Evolutionary conservation across 2,329 filamentous ascomycete species (phyloP).

Genomic region (Diplocarpon rosae): DNA sequence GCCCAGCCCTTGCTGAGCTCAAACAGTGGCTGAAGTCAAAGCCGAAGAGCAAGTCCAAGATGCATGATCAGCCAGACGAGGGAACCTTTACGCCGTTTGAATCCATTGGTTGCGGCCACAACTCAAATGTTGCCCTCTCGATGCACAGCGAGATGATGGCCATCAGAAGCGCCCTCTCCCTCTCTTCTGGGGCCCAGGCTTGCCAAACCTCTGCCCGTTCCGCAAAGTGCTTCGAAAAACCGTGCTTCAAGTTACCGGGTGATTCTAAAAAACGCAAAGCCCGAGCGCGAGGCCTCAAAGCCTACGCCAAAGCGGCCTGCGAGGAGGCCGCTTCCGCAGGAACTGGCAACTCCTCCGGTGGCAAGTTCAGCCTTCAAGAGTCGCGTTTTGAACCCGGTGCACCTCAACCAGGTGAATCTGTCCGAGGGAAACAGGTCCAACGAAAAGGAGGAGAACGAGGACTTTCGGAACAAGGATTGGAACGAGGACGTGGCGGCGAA

Average conservation of each 20-base stretch:
- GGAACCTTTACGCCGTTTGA: slow-evolving; percentile 26
- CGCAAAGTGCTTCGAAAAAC: slow-evolving; percentile 36
- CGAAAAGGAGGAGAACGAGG: slow-evolving; percentile 14
- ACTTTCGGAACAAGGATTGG: slow-evolving; percentile 20
- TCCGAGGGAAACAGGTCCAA: slow-evolving; percentile 16
- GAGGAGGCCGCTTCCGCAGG: slow-evolving; percentile 20
- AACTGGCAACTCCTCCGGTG: slow-evolving; percentile 29
- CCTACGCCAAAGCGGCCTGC: slow-evolving; percentile 35
- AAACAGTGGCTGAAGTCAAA: slow-evolving; percentile 28
- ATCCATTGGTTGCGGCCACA: slow-evolving; percentile 30
- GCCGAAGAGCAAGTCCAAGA: slow-evolving; percentile 27
- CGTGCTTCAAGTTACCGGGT: slow-evolving; percentile 37
- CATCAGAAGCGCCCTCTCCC: slow-evolving; percentile 37
- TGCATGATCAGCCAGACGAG: slow-evolving; percentile 16
- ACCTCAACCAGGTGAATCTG: slow-evolving; percentile 30
- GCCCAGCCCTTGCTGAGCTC: slow-evolving; percentile 27
- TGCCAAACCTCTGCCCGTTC: slow-evolving; percentile 26
- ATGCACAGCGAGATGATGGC: slow-evolving; percentile 48
- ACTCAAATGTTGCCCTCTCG: slow-evolving; percentile 34
- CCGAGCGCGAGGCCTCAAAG: slow-evolving; percentile 32
- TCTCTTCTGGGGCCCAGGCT: slow-evolving; percentile 32
- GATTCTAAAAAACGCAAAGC: slow-evolving; percentile 36
- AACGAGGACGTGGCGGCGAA: slow-evolving; percentile 15
- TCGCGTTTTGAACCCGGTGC: slow-evolving; percentile 37
- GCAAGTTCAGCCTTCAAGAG: slow-evolving; percentile 30